Percentiles rank a stretch among this genome's conserved stretches.
These are phyloP conservation scores for Schizothecium vesticola DNA, from an alignment of 495 filamentous ascomycete species.

Conservation along the genomic window DNA sequence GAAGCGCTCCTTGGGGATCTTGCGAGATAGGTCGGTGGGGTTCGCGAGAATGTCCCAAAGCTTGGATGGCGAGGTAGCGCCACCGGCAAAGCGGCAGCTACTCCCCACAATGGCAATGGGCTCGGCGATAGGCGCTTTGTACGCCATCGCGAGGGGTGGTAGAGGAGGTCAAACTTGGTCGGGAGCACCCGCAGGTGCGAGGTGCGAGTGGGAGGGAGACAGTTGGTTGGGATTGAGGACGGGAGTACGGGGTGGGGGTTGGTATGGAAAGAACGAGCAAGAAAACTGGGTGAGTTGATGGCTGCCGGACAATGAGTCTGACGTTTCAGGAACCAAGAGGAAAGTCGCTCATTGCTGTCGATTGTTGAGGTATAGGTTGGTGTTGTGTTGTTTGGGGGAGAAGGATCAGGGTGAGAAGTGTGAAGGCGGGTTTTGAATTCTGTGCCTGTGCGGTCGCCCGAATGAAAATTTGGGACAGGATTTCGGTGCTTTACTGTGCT, in stretches of 20 bases:
- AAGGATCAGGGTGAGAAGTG: background rate
- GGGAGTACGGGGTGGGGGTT: background rate
- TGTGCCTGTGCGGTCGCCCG: background rate
- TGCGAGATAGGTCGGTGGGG: constrained; percentile 34
- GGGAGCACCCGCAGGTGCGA: background rate
- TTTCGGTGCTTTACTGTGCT: background rate
- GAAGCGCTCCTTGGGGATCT: constrained; percentile 47
- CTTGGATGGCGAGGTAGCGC: constrained; percentile 40
- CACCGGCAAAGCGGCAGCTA: constrained; percentile 56
- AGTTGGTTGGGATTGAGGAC: background rate
- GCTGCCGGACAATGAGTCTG: background rate
- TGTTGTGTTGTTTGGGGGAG: background rate
- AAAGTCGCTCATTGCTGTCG: background rate
- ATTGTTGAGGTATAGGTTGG: background rate
- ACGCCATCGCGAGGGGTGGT: constrained; percentile 21
- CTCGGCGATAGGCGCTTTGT: constrained; percentile 31
- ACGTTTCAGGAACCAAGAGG: background rate
- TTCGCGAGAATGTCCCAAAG: constrained; percentile 48
- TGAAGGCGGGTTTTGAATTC: background rate
- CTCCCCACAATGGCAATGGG: constrained; percentile 59
- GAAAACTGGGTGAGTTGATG: background rate
- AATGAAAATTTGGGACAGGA: background rate
- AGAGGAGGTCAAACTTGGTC: background rate
- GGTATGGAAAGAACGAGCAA: background rate
- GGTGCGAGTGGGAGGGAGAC: background rate